A percentile compares a stretch with the other conserved stretches of the same genome.
These are phyloP conservation scores for Bryopsis sp. DNA, from an alignment of 139 green algal species.

Conservation along the genomic window DNA sequence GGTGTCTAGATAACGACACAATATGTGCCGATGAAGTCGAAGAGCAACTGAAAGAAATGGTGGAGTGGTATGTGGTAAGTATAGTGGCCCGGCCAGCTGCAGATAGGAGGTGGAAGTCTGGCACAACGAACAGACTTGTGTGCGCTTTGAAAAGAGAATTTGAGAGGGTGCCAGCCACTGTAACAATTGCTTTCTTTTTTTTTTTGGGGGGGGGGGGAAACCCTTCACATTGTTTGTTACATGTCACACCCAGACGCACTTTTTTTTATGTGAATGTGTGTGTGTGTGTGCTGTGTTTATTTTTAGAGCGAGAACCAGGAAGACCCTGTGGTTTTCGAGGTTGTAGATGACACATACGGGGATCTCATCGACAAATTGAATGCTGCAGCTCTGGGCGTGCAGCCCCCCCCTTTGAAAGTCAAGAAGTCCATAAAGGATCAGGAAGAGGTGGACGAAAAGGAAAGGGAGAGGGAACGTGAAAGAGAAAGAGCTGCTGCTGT, in stretches of 20 bases:
- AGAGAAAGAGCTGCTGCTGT: constrained; percentile 14
- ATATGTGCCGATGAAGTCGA: constrained; percentile 61
- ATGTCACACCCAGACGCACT: too few species aligned
- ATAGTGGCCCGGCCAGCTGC: too few species aligned
- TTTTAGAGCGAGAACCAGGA: constrained; percentile 3
- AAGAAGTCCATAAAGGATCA: constrained; percentile 15
- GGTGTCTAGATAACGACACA: constrained; percentile 95
- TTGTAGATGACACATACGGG: constrained; percentile 12
- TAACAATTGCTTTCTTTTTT: too few species aligned
- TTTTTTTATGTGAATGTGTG: too few species aligned
- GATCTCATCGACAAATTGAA: constrained; percentile 7
- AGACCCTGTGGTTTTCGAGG: not conserved
- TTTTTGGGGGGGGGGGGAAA: too few species aligned
- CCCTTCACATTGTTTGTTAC: too few species aligned
- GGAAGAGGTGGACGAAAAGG: not conserved
- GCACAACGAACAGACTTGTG: too few species aligned
- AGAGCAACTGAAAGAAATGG: constrained; percentile 55
- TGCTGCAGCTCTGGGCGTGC: constrained; percentile 6
- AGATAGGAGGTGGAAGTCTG: too few species aligned
- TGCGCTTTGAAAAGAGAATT: too few species aligned
- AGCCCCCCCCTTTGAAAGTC: not conserved
- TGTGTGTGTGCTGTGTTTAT: not conserved
- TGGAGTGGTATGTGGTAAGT: constrained; percentile 17
- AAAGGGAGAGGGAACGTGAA: constrained; percentile 14
- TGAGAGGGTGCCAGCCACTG: too few species aligned